Conservation (phyloP, 2,329 filamentous ascomycete genomes). For the Ustulina deusta region DNA sequence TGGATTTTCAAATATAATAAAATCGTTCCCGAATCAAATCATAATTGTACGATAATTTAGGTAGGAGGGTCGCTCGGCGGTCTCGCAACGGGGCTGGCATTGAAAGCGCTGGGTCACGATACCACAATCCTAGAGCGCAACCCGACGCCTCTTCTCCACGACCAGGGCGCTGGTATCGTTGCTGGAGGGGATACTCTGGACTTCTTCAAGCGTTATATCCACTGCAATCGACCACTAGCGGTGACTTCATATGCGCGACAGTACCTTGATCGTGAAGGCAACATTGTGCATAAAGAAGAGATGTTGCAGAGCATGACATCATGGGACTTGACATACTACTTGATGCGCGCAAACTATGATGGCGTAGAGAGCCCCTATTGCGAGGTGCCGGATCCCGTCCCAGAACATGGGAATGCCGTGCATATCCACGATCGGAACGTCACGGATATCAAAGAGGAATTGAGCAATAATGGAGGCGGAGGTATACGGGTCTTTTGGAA, state of each 20-base stretch:
- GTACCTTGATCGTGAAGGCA: constrained; percentile 52
- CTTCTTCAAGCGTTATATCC: constrained; percentile 58
- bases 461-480: background rate
- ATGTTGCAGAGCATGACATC: constrained; percentile 60
- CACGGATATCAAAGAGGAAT: constrained; percentile 44
- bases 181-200: constrained; percentile 58
- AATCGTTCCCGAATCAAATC: background rate
- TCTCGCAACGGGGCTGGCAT: constrained; percentile 54
- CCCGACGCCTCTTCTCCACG: constrained; percentile 57
- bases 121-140: constrained; percentile 60
- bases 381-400: constrained; percentile 45
- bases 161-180: constrained; percentile 62
- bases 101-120: constrained; percentile 57
- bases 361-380: constrained; percentile 51
- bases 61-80: constrained; percentile 59
- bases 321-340: constrained; percentile 60
- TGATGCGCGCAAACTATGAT: constrained; percentile 60
- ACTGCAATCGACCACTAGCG: constrained; percentile 51
- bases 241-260: constrained; percentile 50
- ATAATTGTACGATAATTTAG: constrained; percentile 40
- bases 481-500: constrained; percentile 51
- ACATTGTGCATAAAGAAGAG: constrained; percentile 51
- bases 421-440: constrained; percentile 53
- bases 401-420: constrained; percentile 47
- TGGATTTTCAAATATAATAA: background rate